Base-by-base conservation (phyloP, 495 filamentous ascomycete species). In the Oidiodendron maius region DNA sequence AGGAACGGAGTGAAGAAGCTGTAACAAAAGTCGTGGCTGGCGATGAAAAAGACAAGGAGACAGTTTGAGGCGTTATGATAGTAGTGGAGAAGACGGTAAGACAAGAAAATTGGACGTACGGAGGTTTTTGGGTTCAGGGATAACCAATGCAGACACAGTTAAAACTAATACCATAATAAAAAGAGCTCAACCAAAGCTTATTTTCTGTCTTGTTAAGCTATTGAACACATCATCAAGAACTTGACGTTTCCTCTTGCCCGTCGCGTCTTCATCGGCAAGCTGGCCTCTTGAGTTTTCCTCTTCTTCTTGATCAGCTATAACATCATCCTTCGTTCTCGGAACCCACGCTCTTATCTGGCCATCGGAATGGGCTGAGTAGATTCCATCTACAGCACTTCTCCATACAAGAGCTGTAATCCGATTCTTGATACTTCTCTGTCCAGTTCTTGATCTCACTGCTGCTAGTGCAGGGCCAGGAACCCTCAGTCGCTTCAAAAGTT, bases 401-500 rank as follows among this genome's bases (percentile, higher is more conserved):
- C 83, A 95, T 3, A 72, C 82, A 11, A 94, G 64, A 26, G 75
- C 80, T 20, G 84, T 86, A 23, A 86, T 77, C 12, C 82, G 66
- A 58, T 74, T 81, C 38, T 67, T 76, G 13, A 79, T 64, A 48
- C 61, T 66, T 12, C 69, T 54, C 48, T 71, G 65, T 5, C 65
- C 65, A 8, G 55, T 52, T 9, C 55, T 44, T 6, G 62, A 59
- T 23, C 60, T 66, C 2, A 68, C 70, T 34, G 65, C 66, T 21
- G 75, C 64, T 3, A 78, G 58, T 6, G 56, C 59, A 6, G 73
- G 66, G 0, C 82, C 82, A 0, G 82, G 80, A 5, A 80, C 73
- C 25, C 77, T 70, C 11, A 95, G 67, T 17, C 81, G 76, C 47
- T 86, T 86, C 16, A 91, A 53, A 23, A 89, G 69, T n/a, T 68